These are phyloP conservation scores for Ogataea pini DNA, from an alignment of 805 yeast genomes.

Conservation along the genomic window DNA sequence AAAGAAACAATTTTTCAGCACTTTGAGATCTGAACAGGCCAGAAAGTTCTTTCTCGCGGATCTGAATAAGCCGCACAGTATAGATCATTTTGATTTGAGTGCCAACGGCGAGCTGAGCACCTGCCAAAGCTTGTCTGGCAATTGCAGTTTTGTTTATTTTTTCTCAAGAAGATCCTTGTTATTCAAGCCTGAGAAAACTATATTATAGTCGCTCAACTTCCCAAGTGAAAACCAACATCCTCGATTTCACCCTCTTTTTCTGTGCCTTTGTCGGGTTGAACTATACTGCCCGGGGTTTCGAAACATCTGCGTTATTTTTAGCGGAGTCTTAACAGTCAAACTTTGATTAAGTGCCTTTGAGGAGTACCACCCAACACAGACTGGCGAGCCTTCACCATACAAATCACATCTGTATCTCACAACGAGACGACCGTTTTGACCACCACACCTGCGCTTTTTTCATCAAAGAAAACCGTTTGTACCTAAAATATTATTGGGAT, in stretches of 20 bases:
- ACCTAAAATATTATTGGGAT: background rate
- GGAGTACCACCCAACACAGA: no score
- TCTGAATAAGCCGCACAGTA: constrained; percentile 3
- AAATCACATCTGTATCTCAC: no score
- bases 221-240: no score
- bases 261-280: background rate
- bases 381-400: background rate
- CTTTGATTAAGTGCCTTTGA: no score
- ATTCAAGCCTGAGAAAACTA: no score
- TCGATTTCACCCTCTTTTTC: background rate
- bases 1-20: constrained; percentile 6
- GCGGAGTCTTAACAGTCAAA: no score
- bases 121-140: background rate
- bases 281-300: background rate
- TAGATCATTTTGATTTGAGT: background rate
- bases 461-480: no score
- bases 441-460: no score
- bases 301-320: background rate
- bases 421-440: no score
- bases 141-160: background rate
- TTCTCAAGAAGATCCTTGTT: background rate
- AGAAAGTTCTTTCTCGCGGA: constrained; percentile 2
- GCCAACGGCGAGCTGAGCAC: background rate
- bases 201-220: no score
- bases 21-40: background rate